Percentiles rank a stretch among this genome's conserved stretches.
Evolutionary conservation across 345 rosid genomes (phyloP).

Genomic region (Ceriops decandra): DNA sequence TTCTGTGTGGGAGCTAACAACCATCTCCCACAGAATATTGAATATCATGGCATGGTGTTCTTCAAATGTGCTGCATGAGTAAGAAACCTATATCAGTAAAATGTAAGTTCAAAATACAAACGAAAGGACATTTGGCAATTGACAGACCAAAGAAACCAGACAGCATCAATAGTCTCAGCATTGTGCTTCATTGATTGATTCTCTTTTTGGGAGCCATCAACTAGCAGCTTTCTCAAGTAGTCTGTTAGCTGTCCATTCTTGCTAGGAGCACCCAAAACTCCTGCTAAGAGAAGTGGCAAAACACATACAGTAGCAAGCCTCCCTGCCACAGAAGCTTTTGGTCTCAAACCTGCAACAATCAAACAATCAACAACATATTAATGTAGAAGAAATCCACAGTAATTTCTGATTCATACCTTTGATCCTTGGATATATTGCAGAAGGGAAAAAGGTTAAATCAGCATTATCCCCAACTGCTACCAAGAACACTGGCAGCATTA

Average conservation of each 20-base stretch:
- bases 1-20: slow-evolving; percentile 69
- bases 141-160: slow-evolving; percentile 92
- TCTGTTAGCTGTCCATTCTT: slow-evolving; percentile 59
- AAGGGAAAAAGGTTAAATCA: slow-evolving; percentile 64
- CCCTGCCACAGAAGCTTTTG: slow-evolving; percentile 70
- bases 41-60: slow-evolving; percentile 81
- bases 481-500: slow-evolving; percentile 82
- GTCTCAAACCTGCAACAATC: slow-evolving; percentile 67
- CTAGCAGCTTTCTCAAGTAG: slow-evolving; percentile 74
- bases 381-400: slow-evolving; percentile 10
- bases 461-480: slow-evolving; percentile 82
- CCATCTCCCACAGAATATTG: slow-evolving; percentile 93
- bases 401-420: slow-evolving; percentile 43
- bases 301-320: slow-evolving; percentile 72
- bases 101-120: slow-evolving; percentile 13
- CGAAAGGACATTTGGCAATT: slow-evolving; percentile 4
- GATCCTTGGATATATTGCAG: slow-evolving; percentile 52
- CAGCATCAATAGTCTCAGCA: slow-evolving; percentile 64
- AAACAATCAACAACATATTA: slow-evolving; percentile 20
- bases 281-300: slow-evolving; percentile 86
- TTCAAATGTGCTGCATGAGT: slow-evolving; percentile 65
- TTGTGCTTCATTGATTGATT: slow-evolving; percentile 43
- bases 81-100: slow-evolving; percentile 22
- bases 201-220: slow-evolving; percentile 53
- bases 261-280: slow-evolving; percentile 86